Evolutionary conservation across 768 basidiomycete genomes (phyloP).

Genomic region (Tephrocybe rancida): DNA sequence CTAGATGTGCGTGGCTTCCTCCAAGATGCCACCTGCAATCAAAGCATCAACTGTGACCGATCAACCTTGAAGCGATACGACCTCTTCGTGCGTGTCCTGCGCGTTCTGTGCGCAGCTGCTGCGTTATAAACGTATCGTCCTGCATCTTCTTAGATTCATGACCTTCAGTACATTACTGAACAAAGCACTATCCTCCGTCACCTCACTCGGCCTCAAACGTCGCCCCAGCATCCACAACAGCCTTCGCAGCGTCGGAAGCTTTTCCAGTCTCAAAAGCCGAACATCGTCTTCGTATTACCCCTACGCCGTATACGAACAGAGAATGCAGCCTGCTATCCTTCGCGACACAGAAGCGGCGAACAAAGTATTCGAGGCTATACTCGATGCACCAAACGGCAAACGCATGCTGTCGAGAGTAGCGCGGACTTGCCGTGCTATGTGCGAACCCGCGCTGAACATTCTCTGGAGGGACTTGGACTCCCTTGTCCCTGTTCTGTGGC

Average conservation of each 20-base stretch:
- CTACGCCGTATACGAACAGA: slow-evolving; percentile 51
- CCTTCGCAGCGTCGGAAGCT: slow-evolving; percentile 28
- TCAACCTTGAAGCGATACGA: slow-evolving; percentile 26
- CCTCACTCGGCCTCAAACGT: slow-evolving; percentile 31
- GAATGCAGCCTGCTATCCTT: slow-evolving; percentile 55
- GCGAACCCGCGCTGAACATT: slow-evolving; percentile 68
- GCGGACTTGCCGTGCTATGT: slow-evolving; percentile 74
- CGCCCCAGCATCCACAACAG: slow-evolving; percentile 33
- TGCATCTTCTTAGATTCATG: slow-evolving; percentile 27
- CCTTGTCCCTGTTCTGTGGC: slow-evolving; percentile 66
- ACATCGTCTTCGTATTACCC: slow-evolving; percentile 35
- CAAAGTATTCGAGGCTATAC: slow-evolving; percentile 48
- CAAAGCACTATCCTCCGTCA: slow-evolving; percentile 34
- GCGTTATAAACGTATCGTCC: slow-evolving; percentile 38
- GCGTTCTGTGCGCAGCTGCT: slow-evolving; percentile 44
- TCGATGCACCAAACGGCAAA: slow-evolving; percentile 62
- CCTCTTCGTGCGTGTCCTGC: slow-evolving; percentile 31
- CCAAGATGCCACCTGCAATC: slow-evolving; percentile 9
- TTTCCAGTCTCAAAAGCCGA: slow-evolving; percentile 24
- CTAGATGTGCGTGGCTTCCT: slow-evolving; percentile 12
- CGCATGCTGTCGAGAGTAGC: slow-evolving; percentile 71
- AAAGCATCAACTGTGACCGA: slow-evolving; percentile 32
- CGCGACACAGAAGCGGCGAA: slow-evolving; percentile 62
- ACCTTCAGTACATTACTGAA: slow-evolving; percentile 39
- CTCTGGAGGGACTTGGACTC: slow-evolving; percentile 83